Evolutionary conservation across 176 grass and related monocot species (phyloP), one percentile per base, ranked within the genome.

Genomic region (Oryza glaberrima): DNA sequence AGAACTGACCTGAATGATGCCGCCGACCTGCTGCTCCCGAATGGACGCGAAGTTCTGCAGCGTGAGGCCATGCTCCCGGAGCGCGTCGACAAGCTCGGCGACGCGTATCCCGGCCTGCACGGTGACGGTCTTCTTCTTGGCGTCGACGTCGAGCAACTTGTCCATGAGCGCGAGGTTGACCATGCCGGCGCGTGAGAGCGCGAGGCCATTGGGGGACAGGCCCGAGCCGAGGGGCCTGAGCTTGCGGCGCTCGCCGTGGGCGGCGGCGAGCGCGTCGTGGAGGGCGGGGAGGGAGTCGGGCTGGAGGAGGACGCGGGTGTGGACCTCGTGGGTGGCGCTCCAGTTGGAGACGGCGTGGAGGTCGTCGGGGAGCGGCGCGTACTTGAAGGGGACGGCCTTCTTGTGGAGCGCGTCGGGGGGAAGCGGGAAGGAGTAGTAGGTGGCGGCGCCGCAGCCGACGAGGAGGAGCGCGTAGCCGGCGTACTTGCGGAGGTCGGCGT

Each of bases 31-130:
- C 84, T 98, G 96, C 78, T 95, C 96, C 40, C 93, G 69, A 81
- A 98, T 94, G 22, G 96, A 98, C 12, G 96, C 96, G 1, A 98
- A 98, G 70, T 98, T 98, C 87, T 98, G 91, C 38, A 98, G 89
- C 52, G 91, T 98, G 65, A 98, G 93, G 4, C 88, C 93, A 15
- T 96, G 91, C 49, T 98, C 90, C 40, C 86, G 88, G 66, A 98
- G 91, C 35, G 86, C 67, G 34, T 98, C 91, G 6, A 98, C 91
- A 4, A 98, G 93, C 88, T 98, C 77, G 0, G 91, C 72, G 0
- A 98, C 90, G 2, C 96, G 90, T 25, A 96, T 98, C 41, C 96
- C 93, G 0, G 91, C 93, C 84, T 98, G 93, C 56, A 98, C 91
- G 15, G 80, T 90, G 73, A 94, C 96, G 8, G 82, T 90, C 93